Percentiles rank a stretch among this genome's conserved stretches.
Conservation (phyloP, 2,329 filamentous ascomycete genomes). For the Aureobasidium subglaciale region DNA sequence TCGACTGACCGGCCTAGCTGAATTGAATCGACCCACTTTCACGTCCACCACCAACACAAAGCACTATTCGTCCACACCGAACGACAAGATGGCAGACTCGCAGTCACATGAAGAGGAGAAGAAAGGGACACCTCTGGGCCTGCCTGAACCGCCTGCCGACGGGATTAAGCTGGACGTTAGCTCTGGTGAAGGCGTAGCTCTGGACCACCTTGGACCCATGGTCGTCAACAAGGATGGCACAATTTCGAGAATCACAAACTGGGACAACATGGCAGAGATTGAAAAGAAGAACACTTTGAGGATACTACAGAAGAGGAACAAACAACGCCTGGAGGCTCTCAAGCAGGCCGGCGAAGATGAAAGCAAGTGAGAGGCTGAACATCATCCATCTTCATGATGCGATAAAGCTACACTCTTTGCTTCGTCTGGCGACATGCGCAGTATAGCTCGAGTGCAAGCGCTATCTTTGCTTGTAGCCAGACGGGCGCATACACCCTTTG, state of each 20-base stretch:
- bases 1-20: constrained; percentile 10
- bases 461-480: too few species aligned
- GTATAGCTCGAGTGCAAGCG: too few species aligned
- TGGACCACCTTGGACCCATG: constrained; percentile 65
- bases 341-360: constrained; percentile 23
- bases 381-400: too few species aligned
- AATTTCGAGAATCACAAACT: constrained; percentile 64
- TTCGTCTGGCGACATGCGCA: too few species aligned
- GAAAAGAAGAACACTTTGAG: constrained; percentile 62
- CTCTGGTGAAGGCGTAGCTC: constrained; percentile 40
- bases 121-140: constrained; percentile 15
- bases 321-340: constrained; percentile 52
- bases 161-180: constrained; percentile 31
- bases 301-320: constrained; percentile 62
- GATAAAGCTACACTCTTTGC: too few species aligned
- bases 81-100: background rate
- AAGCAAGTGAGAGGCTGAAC: background rate
- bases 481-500: too few species aligned
- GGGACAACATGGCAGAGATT: constrained; percentile 61
- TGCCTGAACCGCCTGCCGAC: constrained; percentile 20
- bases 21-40: background rate
- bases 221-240: constrained; percentile 69
- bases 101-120: background rate
- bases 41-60: background rate
- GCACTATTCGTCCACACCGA: background rate